Base-by-base conservation (phyloP, 1,139 yeast species). In the Suzukiozyma palmioleophila region DNA sequence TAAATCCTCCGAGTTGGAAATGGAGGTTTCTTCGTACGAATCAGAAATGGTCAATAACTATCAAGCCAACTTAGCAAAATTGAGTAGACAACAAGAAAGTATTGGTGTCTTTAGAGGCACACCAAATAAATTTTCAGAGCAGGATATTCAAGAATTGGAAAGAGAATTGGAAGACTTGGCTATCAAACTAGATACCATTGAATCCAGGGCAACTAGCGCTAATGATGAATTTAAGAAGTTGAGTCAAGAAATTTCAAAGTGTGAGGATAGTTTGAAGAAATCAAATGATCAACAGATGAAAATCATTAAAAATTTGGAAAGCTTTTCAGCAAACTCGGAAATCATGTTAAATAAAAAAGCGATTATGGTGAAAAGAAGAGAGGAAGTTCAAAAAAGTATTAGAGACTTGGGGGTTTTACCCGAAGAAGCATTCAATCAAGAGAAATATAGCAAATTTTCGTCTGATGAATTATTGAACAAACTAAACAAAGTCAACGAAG, bases 381-480 rank as follows among this genome's bases (percentile, higher is more conserved):
- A 84, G 39, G 94, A 85, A 48, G 64, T 87, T 21, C 84, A 81
- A 46, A 77, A 75, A 45, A 84, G 79, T 52, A 84, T 89, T 35
- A 73, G 94, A 43, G 95, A 87, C 38, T 65, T 90, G 38, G 97
- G 97, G 9, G 84, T 87, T 1, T 67, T 90, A 25, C 94, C 97
- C 0, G 96, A 89, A 53, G 92, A 87, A 43, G 90, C 95, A 0
- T 81, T 87, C 49, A 64, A 65, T 30, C 51, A 52, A 26, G 56
- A 59, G 1, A 68, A 69, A 7, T 66, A 56, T 39, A 72, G 75
- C 22, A 70, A 64, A 43, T 66, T 64, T 37, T 61, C 66, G 25
- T 75, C 88, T 2, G 79, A 78, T 36, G 71, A 75, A 7, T 57
- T 89, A 28, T 62, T 87, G 36, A 54, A 57, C n/a, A 66, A 74